A percentile compares a stretch with the other conserved stretches of the same genome.
Evolutionary conservation across 1,139 yeast genomes (phyloP).

Genomic region (Kodamaea sp.): DNA sequence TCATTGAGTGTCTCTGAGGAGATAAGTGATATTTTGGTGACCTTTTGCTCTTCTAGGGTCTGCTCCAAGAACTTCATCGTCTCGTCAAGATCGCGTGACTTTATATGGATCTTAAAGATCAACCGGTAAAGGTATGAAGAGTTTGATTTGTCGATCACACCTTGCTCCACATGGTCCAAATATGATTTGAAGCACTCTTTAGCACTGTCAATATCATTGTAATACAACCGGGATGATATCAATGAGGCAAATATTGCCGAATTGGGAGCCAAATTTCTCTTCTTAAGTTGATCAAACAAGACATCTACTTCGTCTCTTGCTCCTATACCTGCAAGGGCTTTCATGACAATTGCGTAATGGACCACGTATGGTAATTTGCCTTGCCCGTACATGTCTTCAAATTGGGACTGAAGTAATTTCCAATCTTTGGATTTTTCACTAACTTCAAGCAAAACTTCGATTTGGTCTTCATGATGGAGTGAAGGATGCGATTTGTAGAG

Average conservation of each 20-base stretch:
- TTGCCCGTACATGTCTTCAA: slow-evolving; percentile 60
- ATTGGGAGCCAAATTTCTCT: slow-evolving; percentile 51
- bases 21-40: slow-evolving; percentile 18
- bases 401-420: slow-evolving; percentile 58
- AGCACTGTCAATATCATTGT: slow-evolving; percentile 49
- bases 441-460: slow-evolving; percentile 47
- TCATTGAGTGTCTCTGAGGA: slow-evolving; percentile 17
- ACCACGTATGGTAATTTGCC: slow-evolving; percentile 55
- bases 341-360: slow-evolving; percentile 68
- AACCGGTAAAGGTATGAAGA: slow-evolving; percentile 39
- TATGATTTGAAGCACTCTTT: slow-evolving; percentile 21
- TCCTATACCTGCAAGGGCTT: slow-evolving; percentile 60
- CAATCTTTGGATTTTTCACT: slow-evolving; percentile 59
- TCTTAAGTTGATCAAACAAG: slow-evolving; percentile 49
- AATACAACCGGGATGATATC: slow-evolving; percentile 46
- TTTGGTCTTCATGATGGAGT: slow-evolving; percentile 39
- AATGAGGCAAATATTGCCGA: slow-evolving; percentile 50
- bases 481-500: slow-evolving; percentile 26
- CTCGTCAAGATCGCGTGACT: slow-evolving; percentile 33
- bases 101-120: slow-evolving; percentile 42
- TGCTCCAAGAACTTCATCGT: slow-evolving; percentile 44
- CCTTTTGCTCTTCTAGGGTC: slow-evolving; percentile 25
- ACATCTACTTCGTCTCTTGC: slow-evolving; percentile 53
- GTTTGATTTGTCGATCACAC: slow-evolving; percentile 31
- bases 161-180: slow-evolving; percentile 13